A percentile compares a stretch with the other conserved stretches of the same genome.
Conservation (phyloP, 106 monocot species). For the Allium fistulosum region DNA sequence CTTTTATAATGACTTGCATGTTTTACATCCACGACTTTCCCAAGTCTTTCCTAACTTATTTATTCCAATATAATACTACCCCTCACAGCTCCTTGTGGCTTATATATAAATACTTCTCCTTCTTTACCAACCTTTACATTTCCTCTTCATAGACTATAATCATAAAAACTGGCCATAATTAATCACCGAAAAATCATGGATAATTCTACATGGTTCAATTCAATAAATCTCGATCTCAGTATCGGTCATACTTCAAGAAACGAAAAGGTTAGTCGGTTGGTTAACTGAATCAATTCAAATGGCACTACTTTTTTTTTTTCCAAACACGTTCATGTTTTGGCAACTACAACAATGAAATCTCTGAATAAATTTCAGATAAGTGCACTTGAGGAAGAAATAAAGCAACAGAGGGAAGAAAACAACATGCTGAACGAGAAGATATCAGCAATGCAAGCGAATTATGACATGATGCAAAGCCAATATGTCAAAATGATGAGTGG, state of each 20-base stretch:
- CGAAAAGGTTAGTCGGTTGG: neutral
- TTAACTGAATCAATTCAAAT: neutral
- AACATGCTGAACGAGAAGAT: conserved; percentile 14
- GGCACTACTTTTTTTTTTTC: neutral
- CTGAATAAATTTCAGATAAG: neutral
- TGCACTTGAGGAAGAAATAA: conserved; percentile 4
- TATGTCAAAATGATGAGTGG: neutral
- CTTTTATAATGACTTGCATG: too few relatives aligned
- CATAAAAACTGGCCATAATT: too few relatives aligned
- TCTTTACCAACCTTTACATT: too few relatives aligned
- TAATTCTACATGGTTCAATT: neutral
- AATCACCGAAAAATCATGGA: too few relatives aligned
- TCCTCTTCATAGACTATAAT: too few relatives aligned
- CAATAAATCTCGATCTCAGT: conserved; percentile 1
- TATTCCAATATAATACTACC: too few relatives aligned
- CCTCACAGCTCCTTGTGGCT: too few relatives aligned
- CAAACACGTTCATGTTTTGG: neutral
- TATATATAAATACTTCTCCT: too few relatives aligned
- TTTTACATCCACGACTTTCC: too few relatives aligned
- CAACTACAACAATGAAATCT: neutral
- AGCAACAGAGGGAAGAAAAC: conserved; percentile 17
- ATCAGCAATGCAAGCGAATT: conserved; percentile 7
- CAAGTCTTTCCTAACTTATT: too few relatives aligned
- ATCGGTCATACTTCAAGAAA: neutral
- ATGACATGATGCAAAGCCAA: conserved; percentile 1